phyloP scores from a whole-genome alignment of 768 basidiomycete species.

The Cyclocybe aegerita region DNA sequence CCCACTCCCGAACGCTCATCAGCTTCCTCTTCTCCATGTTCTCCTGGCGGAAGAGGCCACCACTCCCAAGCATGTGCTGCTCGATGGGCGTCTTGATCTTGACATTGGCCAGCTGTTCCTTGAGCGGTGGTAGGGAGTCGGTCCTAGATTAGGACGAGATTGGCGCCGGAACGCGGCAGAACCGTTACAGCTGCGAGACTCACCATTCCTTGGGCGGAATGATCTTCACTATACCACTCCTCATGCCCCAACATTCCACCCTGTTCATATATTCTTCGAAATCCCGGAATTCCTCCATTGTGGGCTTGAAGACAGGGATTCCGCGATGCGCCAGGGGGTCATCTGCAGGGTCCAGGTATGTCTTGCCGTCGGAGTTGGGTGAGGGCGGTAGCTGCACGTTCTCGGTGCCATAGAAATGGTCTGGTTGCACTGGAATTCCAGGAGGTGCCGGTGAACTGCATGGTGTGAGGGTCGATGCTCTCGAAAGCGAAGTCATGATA shows the following conservation, averaged over 20 bases:
- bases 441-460: conserved; percentile 60
- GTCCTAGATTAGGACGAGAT: conserved; percentile 44
- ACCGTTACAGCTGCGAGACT: conserved; percentile 26
- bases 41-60: conserved; percentile 85
- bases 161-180: conserved; percentile 12
- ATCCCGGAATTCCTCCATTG: conserved; percentile 87
- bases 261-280: conserved; percentile 89
- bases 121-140: conserved; percentile 68
- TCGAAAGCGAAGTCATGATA: conserved; percentile 34
- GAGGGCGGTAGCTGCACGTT: conserved; percentile 52
- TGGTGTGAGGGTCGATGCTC: conserved; percentile 42
- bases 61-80: conserved; percentile 86
- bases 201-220: conserved; percentile 95
- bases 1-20: conserved; percentile 89
- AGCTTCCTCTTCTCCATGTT: conserved; percentile 86
- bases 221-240: conserved; percentile 93
- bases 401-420: conserved; percentile 78
- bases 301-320: conserved; percentile 95
- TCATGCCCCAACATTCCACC: conserved; percentile 87
- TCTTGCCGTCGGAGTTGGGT: conserved; percentile 59
- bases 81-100: conserved; percentile 91
- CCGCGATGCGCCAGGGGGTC: conserved; percentile 83
- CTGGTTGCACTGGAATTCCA: conserved; percentile 61
- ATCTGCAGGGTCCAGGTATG: conserved; percentile 76
- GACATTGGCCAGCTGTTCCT: conserved; percentile 67